Conservation (phyloP, 306 rosid species). For the Rubus parviflorus region DNA sequence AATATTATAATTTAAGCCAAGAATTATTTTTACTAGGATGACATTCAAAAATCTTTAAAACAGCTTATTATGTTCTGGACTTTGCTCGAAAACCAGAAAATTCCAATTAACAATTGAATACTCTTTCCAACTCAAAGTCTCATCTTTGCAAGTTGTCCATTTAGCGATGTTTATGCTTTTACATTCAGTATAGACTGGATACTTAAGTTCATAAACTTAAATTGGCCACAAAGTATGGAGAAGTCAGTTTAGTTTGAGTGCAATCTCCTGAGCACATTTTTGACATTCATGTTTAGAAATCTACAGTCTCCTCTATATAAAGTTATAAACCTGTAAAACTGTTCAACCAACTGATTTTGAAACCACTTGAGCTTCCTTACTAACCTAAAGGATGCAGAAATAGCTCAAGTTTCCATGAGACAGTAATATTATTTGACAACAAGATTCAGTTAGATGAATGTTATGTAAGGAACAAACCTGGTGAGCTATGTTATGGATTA, state of each 20-base stretch:
- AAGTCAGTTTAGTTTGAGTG: background rate
- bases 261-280: background rate
- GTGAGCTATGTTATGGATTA: constrained; percentile 97
- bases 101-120: background rate
- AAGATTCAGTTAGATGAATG: background rate
- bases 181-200: background rate
- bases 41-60: background rate
- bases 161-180: background rate
- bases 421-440: background rate
- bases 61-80: constrained; percentile 10
- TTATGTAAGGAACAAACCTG: constrained; percentile 57
- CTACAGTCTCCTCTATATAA: background rate
- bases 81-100: background rate
- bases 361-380: background rate
- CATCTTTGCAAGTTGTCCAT: background rate
- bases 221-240: background rate
- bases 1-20: background rate
- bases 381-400: background rate
- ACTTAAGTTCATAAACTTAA: background rate
- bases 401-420: constrained; percentile 17
- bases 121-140: background rate
- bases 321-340: background rate
- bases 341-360: background rate
- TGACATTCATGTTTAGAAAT: background rate
- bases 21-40: background rate